A percentile compares a stretch with the other conserved stretches of the same genome.
phyloP scores from a whole-genome alignment of 768 basidiomycete genomes.

The Asterophora lycoperdoides region DNA sequence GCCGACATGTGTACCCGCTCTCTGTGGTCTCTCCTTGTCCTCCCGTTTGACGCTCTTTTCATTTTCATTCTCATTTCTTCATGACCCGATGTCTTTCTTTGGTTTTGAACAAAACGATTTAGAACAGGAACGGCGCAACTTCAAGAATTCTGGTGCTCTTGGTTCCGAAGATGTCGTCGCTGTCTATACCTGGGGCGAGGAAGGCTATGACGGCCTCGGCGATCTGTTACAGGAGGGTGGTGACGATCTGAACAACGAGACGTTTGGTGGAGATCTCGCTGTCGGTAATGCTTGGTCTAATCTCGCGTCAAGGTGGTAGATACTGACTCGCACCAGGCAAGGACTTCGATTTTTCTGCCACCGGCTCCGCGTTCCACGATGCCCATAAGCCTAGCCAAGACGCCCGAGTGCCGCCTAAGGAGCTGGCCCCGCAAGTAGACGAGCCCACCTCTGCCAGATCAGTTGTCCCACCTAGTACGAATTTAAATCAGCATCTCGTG shows the following conservation, averaged over 20 bases:
- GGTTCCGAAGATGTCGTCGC: conserved; percentile 80
- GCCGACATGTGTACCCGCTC: no score
- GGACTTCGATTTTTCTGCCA: conserved; percentile 83
- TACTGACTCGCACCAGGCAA: conserved; percentile 49
- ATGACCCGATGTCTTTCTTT: conserved; percentile 76
- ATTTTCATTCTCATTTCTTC: conserved; percentile 20
- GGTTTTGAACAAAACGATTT: conserved; percentile 61
- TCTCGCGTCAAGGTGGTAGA: not conserved
- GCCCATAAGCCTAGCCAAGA: conserved; percentile 21
- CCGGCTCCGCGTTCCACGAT: conserved; percentile 29
- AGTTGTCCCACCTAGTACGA: conserved; percentile 22
- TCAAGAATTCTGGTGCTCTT: conserved; percentile 43
- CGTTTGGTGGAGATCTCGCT: conserved; percentile 70
- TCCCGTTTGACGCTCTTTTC: conserved; percentile 7
- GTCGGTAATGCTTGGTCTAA: conserved; percentile 57
- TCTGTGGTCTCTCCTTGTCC: conserved; percentile 5
- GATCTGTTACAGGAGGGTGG: conserved; percentile 83
- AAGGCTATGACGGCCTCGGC: conserved; percentile 85
- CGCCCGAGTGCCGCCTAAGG: conserved; percentile 15
- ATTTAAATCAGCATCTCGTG: conserved; percentile 7
- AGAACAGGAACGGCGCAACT: conserved; percentile 60
- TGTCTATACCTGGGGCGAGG: conserved; percentile 91
- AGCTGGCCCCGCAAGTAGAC: conserved; percentile 20
- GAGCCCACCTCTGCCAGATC: conserved; percentile 17
- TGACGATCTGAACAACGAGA: conserved; percentile 96